Conservation (phyloP, 768 basidiomycete species). For the Infundibulicybe gibba region DNA sequence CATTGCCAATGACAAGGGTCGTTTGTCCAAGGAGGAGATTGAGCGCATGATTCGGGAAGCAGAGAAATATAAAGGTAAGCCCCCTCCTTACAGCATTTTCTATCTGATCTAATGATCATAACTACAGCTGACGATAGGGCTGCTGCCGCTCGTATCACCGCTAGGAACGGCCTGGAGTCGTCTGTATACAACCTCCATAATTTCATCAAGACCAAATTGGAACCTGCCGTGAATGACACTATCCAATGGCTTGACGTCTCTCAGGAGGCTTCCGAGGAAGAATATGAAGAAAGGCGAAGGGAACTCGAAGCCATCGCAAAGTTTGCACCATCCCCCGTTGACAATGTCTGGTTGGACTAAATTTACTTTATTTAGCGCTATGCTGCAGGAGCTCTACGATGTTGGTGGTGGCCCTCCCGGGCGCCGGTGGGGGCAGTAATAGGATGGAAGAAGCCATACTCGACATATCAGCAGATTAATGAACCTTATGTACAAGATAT, state of each 20-base stretch:
- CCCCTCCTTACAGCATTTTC: not conserved
- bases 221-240: slow-evolving; percentile 71
- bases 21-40: slow-evolving; percentile 92
- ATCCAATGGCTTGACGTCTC: slow-evolving; percentile 80
- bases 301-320: slow-evolving; percentile 81
- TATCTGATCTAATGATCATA: slow-evolving; percentile 10
- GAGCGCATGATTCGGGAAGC: slow-evolving; percentile 94
- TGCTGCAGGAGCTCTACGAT: too few relatives aligned
- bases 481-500: too few relatives aligned
- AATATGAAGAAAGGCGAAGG: slow-evolving; percentile 87
- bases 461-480: too few relatives aligned
- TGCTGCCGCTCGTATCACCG: slow-evolving; percentile 68
- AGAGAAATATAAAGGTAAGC: slow-evolving; percentile 78
- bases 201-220: slow-evolving; percentile 77
- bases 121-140: slow-evolving; percentile 72
- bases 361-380: too few relatives aligned
- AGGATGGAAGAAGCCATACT: too few relatives aligned
- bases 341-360: too few relatives aligned
- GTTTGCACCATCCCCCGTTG: too few relatives aligned
- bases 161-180: slow-evolving; percentile 91
- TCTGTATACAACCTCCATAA: slow-evolving; percentile 92
- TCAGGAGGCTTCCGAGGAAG: slow-evolving; percentile 86
- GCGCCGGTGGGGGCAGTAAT: too few relatives aligned
- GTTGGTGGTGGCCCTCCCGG: too few relatives aligned
- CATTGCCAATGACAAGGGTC: slow-evolving; percentile 92